Conservation (phyloP, 1,284 basidiomycete genomes). For the Anthracocystis setariae region DNA sequence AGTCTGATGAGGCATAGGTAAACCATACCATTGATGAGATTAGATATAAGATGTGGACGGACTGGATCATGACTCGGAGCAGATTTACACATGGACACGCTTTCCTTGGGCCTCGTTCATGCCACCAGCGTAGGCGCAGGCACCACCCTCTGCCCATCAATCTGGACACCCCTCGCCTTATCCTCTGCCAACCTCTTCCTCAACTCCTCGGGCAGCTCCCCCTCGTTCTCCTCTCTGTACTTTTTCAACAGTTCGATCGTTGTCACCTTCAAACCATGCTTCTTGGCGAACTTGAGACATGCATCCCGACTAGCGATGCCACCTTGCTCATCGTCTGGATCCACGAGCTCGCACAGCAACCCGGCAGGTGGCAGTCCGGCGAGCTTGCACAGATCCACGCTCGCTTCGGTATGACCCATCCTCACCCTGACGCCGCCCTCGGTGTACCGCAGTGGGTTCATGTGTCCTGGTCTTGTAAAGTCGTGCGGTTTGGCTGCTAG, state of each 20-base stretch:
- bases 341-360: conserved; percentile 92
- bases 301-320: conserved; percentile 96
- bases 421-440: conserved; percentile 84
- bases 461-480: conserved; percentile 92
- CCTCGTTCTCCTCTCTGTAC: conserved; percentile 63
- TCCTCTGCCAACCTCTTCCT: conserved; percentile 15
- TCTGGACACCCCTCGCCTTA: conserved; percentile 31
- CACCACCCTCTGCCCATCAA: conserved; percentile 44
- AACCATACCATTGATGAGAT: too few species aligned
- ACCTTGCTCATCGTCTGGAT: conserved; percentile 84
- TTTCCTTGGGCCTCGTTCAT: background rate
- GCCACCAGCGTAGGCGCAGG: conserved; percentile 19
- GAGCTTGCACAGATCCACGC: conserved; percentile 86
- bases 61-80: too few species aligned
- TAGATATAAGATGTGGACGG: too few species aligned
- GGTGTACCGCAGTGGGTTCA: conserved; percentile 89
- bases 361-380: conserved; percentile 82
- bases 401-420: conserved; percentile 92
- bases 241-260: conserved; percentile 79
- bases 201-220: conserved; percentile 20
- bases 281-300: conserved; percentile 88
- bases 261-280: conserved; percentile 91
- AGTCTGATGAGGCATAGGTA: too few species aligned
- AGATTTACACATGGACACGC: too few species aligned
- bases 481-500: conserved; percentile 70